Percentiles rank a stretch among this genome's conserved stretches.
phyloP scores from a whole-genome alignment of 768 basidiomycete genomes.

The Rubroboletus satanas region DNA sequence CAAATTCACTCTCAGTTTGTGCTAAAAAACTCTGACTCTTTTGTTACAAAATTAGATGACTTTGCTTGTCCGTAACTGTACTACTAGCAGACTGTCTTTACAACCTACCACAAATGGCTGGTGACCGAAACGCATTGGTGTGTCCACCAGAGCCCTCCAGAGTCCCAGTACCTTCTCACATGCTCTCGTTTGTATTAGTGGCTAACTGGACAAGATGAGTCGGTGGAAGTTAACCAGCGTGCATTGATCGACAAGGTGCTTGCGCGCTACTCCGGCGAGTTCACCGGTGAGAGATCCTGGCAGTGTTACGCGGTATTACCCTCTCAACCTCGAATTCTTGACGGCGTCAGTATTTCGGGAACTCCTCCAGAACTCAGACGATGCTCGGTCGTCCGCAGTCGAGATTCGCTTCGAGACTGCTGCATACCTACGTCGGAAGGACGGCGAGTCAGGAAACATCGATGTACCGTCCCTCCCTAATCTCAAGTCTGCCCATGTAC shows the following conservation, averaged over 20 bases:
- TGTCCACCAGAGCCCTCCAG: background rate
- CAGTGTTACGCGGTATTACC: background rate
- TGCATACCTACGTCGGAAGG: conserved; percentile 35
- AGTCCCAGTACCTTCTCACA: background rate
- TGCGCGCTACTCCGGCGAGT: conserved; percentile 92
- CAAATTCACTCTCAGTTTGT: no score
- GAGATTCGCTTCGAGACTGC: conserved; percentile 80
- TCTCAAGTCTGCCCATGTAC: conserved; percentile 59
- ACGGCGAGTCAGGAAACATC: conserved; percentile 1
- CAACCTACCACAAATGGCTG: conserved; percentile 18
- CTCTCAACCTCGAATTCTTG: background rate
- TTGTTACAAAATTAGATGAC: no score
- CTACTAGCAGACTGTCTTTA: background rate
- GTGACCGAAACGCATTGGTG: conserved; percentile 31
- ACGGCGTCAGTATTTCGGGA: conserved; percentile 59
- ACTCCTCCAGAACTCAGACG: conserved; percentile 93
- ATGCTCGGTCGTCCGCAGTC: conserved; percentile 70
- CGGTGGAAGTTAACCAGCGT: conserved; percentile 90
- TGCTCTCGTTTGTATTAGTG: conserved; percentile 32
- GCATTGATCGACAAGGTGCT: conserved; percentile 97
- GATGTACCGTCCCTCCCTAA: conserved; percentile 45
- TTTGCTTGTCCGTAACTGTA: no score
- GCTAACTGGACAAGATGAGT: conserved; percentile 67
- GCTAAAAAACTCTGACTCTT: no score
- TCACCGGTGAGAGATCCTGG: conserved; percentile 51